Evolutionary conservation across 2,329 filamentous ascomycete genomes (phyloP).

Genomic region (Colletotrichum echinochloae): DNA sequence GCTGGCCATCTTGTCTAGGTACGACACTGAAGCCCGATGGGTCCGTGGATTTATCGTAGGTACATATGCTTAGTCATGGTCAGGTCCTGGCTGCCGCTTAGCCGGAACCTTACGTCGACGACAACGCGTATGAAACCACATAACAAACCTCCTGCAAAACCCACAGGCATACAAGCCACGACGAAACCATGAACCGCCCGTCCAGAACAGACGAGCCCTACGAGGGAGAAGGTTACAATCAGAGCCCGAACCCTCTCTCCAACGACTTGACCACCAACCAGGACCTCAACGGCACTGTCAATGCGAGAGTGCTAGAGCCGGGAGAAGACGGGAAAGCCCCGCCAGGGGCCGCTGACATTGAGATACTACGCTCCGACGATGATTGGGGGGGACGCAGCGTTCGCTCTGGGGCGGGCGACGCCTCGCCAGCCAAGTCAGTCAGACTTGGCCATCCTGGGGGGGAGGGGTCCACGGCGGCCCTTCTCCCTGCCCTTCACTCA

Average conservation of each 20-base stretch:
- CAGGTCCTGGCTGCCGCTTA: background rate
- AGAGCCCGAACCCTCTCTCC: conserved; percentile 60
- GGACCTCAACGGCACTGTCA: conserved; percentile 59
- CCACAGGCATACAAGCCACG: background rate
- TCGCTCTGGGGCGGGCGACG: background rate
- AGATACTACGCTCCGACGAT: background rate
- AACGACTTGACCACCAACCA: conserved; percentile 61
- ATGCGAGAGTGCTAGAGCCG: conserved; percentile 40
- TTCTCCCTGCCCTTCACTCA: conserved; percentile 34
- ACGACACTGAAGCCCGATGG: background rate
- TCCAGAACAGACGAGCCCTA: conserved; percentile 42
- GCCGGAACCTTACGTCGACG: conserved; percentile 3
- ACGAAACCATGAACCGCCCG: conserved; percentile 40
- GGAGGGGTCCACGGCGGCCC: conserved; percentile 30
- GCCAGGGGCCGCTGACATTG: conserved; percentile 6
- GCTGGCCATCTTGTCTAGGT: background rate
- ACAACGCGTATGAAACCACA: background rate
- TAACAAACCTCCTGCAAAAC: background rate
- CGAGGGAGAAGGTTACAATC: conserved; percentile 55
- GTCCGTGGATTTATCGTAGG: background rate
- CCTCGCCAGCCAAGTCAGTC: conserved; percentile 25
- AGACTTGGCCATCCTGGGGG: conserved; percentile 36
- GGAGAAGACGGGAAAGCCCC: conserved; percentile 3
- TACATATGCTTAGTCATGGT: conserved; percentile 20
- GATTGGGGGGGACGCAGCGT: conserved; percentile 1